Base-by-base conservation (phyloP, 768 basidiomycete species). In the Xerocomus spinulosus region DNA sequence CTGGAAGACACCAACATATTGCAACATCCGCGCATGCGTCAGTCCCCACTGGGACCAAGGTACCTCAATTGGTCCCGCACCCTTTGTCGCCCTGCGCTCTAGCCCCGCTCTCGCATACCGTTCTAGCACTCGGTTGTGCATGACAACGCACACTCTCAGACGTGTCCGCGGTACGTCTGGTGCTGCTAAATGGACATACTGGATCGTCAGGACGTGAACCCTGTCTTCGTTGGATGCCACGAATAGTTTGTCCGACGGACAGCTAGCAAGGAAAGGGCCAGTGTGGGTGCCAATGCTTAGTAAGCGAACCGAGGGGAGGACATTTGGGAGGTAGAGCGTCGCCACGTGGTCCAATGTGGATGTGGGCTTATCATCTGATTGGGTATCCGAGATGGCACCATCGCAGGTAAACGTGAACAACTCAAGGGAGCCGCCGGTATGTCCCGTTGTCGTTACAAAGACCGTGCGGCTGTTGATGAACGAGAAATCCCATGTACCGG, bases 381-480 rank as follows among this genome's bases (percentile, higher is more conserved):
- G 5, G 15, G 34, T 2, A 20, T 15, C 21, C 25, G 9, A 32
- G 10, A 20, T 21, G 13, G 26, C 17, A 9, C 39, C 17, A 24
- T 53, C 56, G 8, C 59, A 56, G 14, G 52, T 38, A 44, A 80
- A 76, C 0, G 68, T 60, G 49, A 70, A 81, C 10, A 82, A 48
- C 17, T 72, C 59, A 46, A 81, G 66, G 1, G 68, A 48, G 5
- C 79, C 79, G 5, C 39, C 34, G 5, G 57, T 58, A 5, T 44
- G 33, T 3, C 52, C 47, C 12, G 63, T 62, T 10, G 79, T 75
- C 9, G 79, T 75, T 14, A 80, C 44, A 48, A 75, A 67, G 57
- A 70, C 73, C 9, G 75, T 68, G 3, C 73, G 67, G 9, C 62
- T 59, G 4, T 71, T 69, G 37, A 82, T 60, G 42, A 81, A 75